phyloP scores from a whole-genome alignment of 129 eudicot genomes.

The Tagetes patula region DNA sequence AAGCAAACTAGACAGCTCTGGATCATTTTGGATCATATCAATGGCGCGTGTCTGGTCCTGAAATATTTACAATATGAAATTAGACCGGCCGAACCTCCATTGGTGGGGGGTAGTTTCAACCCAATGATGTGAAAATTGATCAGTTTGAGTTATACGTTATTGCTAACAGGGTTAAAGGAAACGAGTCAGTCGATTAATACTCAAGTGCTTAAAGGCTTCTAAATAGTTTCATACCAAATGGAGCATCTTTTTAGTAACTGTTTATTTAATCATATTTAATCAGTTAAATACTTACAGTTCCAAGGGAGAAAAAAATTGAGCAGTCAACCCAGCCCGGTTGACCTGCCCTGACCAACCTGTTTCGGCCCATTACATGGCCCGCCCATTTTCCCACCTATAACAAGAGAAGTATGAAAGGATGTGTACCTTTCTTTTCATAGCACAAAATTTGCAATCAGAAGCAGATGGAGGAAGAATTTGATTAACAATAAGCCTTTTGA shows the following conservation, averaged over 20 bases:
- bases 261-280: not conserved
- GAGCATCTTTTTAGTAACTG: not conserved
- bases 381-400: not conserved
- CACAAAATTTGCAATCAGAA: constrained; percentile 97
- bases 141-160: not conserved
- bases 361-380: not conserved
- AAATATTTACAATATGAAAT: constrained; percentile 3
- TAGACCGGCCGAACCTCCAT: not conserved
- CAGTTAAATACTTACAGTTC: not conserved
- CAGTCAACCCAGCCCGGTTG: not conserved
- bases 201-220: not conserved
- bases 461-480: constrained; percentile 92
- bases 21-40: constrained; percentile 55
- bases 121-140: not conserved
- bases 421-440: constrained; percentile 88
- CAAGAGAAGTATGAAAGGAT: not conserved
- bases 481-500: constrained; percentile 88
- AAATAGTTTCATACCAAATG: not conserved
- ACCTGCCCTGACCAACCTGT: not conserved
- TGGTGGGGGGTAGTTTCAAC: not conserved
- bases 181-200: not conserved
- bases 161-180: not conserved
- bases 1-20: constrained; percentile 67
- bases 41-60: constrained; percentile 96
- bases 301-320: not conserved